A percentile compares a stretch with the other conserved stretches of the same genome.
These are phyloP conservation scores for Cyclotella atomus DNA, from an alignment of 108 stramenopile genomes.

Conservation along the genomic window DNA sequence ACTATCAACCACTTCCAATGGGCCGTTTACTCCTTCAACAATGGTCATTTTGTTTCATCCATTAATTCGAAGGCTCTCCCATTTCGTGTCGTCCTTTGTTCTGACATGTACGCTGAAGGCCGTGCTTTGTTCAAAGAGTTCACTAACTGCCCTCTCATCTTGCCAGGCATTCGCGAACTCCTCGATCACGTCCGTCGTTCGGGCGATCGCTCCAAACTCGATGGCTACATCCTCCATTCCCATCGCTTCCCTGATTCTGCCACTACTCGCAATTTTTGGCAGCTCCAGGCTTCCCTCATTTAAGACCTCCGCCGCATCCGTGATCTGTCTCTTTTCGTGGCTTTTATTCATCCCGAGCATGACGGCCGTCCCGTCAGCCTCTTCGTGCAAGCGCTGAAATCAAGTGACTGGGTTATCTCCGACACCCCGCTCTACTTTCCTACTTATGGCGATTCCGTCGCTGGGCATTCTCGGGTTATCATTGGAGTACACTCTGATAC, in stretches of 20 bases:
- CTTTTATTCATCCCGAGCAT: conserved; percentile 9
- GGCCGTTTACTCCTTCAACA: conserved; percentile 17
- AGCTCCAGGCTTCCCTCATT: neutral
- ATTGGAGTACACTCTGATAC: neutral
- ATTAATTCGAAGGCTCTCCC: neutral
- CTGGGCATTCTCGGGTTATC: neutral
- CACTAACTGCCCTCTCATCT: neutral
- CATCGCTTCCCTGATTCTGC: neutral
- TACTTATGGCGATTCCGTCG: neutral
- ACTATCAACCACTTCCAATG: neutral
- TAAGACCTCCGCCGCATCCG: neutral
- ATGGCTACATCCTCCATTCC: conserved; percentile 11
- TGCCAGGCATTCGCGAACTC: neutral
- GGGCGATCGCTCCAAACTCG: neutral
- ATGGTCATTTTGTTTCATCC: conserved; percentile 9
- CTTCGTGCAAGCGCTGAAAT: neutral
- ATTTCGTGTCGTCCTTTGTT: neutral
- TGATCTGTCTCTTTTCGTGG: neutral
- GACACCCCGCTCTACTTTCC: neutral
- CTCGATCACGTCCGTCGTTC: neutral
- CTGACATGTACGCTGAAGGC: neutral
- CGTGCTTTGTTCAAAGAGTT: conserved; percentile 7
- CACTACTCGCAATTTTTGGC: neutral
- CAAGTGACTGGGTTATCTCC: neutral
- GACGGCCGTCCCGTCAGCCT: neutral